phyloP scores from a whole-genome alignment of 2,329 filamentous ascomycete species.

The Xylaria multiplex region DNA sequence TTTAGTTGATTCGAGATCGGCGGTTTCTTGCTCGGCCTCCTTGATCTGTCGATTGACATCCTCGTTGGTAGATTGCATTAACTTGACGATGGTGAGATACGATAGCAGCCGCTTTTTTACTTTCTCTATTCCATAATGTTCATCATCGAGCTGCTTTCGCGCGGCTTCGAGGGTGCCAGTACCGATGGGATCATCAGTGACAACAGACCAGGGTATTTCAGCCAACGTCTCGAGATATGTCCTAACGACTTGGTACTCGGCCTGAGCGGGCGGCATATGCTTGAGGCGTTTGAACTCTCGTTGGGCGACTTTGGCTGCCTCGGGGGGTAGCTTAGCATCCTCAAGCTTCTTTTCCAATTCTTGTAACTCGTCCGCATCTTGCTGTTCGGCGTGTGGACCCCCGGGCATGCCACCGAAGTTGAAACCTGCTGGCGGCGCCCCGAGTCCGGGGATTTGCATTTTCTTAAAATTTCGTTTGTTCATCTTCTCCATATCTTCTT shows the following conservation, averaged over 20 bases:
- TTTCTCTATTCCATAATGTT: constrained; percentile 95
- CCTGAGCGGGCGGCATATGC: constrained; percentile 96
- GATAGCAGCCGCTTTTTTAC: constrained; percentile 97
- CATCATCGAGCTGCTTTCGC: constrained; percentile 89
- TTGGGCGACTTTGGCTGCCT: constrained; percentile 90
- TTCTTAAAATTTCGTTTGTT: constrained; percentile 51
- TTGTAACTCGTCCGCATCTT: constrained; percentile 89
- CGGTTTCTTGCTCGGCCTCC: constrained; percentile 68
- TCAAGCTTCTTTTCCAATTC: constrained; percentile 90
- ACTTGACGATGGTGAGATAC: constrained; percentile 92
- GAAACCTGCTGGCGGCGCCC: constrained; percentile 38
- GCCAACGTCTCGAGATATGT: constrained; percentile 94
- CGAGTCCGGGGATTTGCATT: constrained; percentile 31
- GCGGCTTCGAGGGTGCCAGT: constrained; percentile 81
- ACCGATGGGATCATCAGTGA: constrained; percentile 87
- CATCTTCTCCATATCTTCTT: constrained; percentile 64
- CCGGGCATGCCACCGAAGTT: constrained; percentile 57
- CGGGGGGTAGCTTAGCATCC: constrained; percentile 80
- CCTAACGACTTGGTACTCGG: constrained; percentile 92
- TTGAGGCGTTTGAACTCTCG: constrained; percentile 86
- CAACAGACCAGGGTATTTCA: constrained; percentile 90
- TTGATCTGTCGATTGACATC: constrained; percentile 83
- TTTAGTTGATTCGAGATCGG: constrained; percentile 57
- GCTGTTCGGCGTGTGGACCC: constrained; percentile 69
- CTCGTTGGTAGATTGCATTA: constrained; percentile 91